phyloP scores from a whole-genome alignment of 495 filamentous ascomycete species.

The Bryoglossum gracile region DNA sequence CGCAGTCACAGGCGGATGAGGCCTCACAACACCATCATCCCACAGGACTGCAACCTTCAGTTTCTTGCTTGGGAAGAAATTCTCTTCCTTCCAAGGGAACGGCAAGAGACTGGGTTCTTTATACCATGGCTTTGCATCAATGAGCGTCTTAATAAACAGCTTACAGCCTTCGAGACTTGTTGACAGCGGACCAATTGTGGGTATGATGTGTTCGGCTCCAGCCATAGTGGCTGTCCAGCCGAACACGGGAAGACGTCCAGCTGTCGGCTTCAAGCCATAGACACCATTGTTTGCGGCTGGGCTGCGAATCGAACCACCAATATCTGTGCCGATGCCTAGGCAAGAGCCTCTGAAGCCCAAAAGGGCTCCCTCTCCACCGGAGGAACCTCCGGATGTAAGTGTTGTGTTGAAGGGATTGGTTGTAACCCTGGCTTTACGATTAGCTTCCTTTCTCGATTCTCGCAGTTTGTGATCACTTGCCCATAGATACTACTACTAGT shows the following conservation, averaged over 20 bases:
- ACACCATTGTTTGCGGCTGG: slow-evolving; percentile 58
- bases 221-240: slow-evolving; percentile 42
- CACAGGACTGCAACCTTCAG: slow-evolving; percentile 62
- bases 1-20: slow-evolving; percentile 61
- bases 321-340: slow-evolving; percentile 62
- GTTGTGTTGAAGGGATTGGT: slow-evolving; percentile 49
- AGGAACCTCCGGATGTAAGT: slow-evolving; percentile 55
- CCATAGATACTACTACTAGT: slow-evolving; percentile 51
- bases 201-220: slow-evolving; percentile 53
- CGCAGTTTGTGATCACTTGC: slow-evolving; percentile 16
- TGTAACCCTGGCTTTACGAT: slow-evolving; percentile 37
- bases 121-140: slow-evolving; percentile 56
- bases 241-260: slow-evolving; percentile 46
- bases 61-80: slow-evolving; percentile 33
- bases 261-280: slow-evolving; percentile 58
- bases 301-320: slow-evolving; percentile 59
- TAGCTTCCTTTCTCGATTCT: slow-evolving; percentile 19
- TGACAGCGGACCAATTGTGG: slow-evolving; percentile 56
- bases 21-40: slow-evolving; percentile 62
- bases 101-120: slow-evolving; percentile 50
- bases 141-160: slow-evolving; percentile 53
- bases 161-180: slow-evolving; percentile 54
- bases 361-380: slow-evolving; percentile 62
- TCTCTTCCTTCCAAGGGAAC: slow-evolving; percentile 48
- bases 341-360: slow-evolving; percentile 49